Evolutionary conservation across 257 asterid species (phyloP), one percentile per base, ranked within the genome.

Genomic region (Scutellaria barbata): DNA sequence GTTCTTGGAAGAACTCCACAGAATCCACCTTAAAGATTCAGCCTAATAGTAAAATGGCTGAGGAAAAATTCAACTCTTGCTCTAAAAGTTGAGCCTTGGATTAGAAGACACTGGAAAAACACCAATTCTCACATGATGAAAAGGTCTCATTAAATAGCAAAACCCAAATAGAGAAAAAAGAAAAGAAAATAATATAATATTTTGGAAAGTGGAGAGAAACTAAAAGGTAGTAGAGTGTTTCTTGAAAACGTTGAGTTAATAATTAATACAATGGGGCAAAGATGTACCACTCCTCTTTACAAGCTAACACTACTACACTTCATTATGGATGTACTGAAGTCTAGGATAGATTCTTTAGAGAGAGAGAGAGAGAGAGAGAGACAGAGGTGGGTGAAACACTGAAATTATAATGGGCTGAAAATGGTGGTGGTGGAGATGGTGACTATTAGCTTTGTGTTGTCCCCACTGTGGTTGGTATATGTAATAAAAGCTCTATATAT

Each of bases 271-370:
- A 53, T 30, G 35, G 35, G 35, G 61, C 33, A 42, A 66, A 61
- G 69, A 45, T 18, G 70, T 14, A 30, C 5, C 35, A 68, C 17
- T 41, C 12, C 16, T 73, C 54, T 77, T 71, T 66, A 64, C 83
- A 84, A 82, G 83, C 86, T 39, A 79, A 81, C 70, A 68, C 74
- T 83, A 66, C 72, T 83, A 66, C 69, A 75, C 80, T 75, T 83
- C 63, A 72, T 81, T 70, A 70, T 74, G 79, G 87, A 83, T 80
- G 87, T 45, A 45, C 69, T 64, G 12, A 50, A 56, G n/a, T 51
- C 46, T 6, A 47, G 1, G 25, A 10, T 11, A 14, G 22, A 30
- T 46, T 48, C 37, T 53, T n/a, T 52, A 58, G 51, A 11, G 35
- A 12, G 20, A 8, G 20, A 11, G 42, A 47, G 47, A 8, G 33